Percentiles rank a stretch among this genome's conserved stretches.
Evolutionary conservation across 495 filamentous ascomycete species (phyloP).

Genomic region (Penicillium goetzii): DNA sequence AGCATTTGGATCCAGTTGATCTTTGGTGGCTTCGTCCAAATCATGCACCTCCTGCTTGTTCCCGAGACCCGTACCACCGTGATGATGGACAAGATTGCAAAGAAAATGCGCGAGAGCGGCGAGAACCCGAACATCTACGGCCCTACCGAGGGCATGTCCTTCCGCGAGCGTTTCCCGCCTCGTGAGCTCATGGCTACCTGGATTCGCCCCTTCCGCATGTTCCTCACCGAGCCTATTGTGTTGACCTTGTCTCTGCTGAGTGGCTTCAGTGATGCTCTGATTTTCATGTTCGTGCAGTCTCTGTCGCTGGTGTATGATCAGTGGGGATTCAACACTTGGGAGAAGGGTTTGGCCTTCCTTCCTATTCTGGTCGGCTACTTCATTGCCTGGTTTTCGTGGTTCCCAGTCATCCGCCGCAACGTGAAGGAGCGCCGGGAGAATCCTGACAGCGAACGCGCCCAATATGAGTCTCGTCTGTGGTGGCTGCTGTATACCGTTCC

Average conservation of each 20-base stretch:
- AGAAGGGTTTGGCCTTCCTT: slow-evolving; percentile 59
- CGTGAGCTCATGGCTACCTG: slow-evolving; percentile 59
- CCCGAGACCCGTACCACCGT: slow-evolving; percentile 62
- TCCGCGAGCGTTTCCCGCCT: slow-evolving; percentile 60
- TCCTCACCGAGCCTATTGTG: slow-evolving; percentile 65
- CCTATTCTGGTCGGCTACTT: slow-evolving; percentile 65
- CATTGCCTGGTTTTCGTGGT: slow-evolving; percentile 57
- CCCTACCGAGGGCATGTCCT: slow-evolving; percentile 63
- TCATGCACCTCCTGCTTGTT: slow-evolving; percentile 56
- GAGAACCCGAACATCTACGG: slow-evolving; percentile 62
- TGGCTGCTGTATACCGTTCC: slow-evolving; percentile 62
- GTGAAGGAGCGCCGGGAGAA: slow-evolving; percentile 47
- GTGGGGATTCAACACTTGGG: slow-evolving; percentile 57
- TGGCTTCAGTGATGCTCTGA: slow-evolving; percentile 64
- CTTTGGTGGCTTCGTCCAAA: slow-evolving; percentile 59
- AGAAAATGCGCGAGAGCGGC: slow-evolving; percentile 54
- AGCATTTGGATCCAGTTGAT: slow-evolving; percentile 63
- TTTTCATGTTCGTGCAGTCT: slow-evolving; percentile 70
- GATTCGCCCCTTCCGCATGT: slow-evolving; percentile 65
- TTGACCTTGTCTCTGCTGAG: slow-evolving; percentile 59
- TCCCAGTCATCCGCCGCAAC: slow-evolving; percentile 59
- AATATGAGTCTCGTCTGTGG: slow-evolving; percentile 65
- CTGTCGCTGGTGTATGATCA: slow-evolving; percentile 62
- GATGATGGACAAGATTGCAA: slow-evolving; percentile 64
- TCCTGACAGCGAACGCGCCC: slow-evolving; percentile 57